A percentile compares a stretch with the other conserved stretches of the same genome.
phyloP scores from a whole-genome alignment of 2,329 filamentous ascomycete species.

The Pseudogymnoascus sp. region DNA sequence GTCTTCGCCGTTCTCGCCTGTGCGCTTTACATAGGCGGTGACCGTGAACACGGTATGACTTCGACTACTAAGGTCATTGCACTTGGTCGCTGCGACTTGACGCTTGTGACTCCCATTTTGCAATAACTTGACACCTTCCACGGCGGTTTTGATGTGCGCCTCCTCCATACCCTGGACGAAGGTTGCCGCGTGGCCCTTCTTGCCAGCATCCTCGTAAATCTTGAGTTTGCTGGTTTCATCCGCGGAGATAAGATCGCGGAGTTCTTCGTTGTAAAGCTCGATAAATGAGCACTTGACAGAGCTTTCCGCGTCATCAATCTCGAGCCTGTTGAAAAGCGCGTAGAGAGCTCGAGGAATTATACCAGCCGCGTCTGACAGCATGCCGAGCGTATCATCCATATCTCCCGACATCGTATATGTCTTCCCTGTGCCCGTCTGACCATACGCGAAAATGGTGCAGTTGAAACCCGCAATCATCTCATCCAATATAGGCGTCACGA shows the following conservation, averaged over 20 bases:
- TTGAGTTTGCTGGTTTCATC: conserved; percentile 85
- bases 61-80: conserved; percentile 93
- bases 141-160: conserved; percentile 77
- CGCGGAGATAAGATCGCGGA: conserved; percentile 75
- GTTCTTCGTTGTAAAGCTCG: conserved; percentile 95
- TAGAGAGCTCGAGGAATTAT: conserved; percentile 91
- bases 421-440: conserved; percentile 95
- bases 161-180: conserved; percentile 98
- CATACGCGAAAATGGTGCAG: conserved; percentile 97
- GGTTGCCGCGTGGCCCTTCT: conserved; percentile 76
- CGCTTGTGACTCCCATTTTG: conserved; percentile 85
- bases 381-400: conserved; percentile 77
- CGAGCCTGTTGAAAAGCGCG: conserved; percentile 76
- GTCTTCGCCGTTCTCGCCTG: conserved; percentile 76
- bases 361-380: conserved; percentile 83
- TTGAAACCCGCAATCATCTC: conserved; percentile 96
- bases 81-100: conserved; percentile 99
- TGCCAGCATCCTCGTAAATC: conserved; percentile 85
- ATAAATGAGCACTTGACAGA: conserved; percentile 98
- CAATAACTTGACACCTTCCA: conserved; percentile 79
- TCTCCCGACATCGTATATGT: conserved; percentile 99
- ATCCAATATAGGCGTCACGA: conserved; percentile 84
- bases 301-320: conserved; percentile 68
- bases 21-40: conserved; percentile 79
- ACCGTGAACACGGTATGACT: conserved; percentile 98